Evolutionary conservation across 129 eudicot species (phyloP).

Genomic region (Arctium minus): DNA sequence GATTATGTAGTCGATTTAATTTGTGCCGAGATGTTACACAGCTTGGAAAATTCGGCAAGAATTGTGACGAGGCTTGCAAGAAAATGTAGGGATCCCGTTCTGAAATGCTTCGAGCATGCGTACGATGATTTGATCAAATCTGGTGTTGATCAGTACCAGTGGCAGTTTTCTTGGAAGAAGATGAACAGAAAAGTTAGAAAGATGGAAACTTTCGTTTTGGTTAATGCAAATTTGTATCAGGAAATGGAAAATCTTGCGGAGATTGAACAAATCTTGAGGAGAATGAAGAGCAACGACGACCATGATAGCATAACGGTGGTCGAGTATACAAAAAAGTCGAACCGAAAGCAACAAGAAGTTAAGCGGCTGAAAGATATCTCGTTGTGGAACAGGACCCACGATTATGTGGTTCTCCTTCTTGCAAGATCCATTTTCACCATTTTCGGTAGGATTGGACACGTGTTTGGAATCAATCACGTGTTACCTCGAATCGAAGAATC

Average conservation of each 20-base stretch:
- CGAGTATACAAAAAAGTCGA: constrained; percentile 46
- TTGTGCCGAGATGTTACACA: constrained; percentile 62
- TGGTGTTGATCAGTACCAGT: constrained; percentile 56
- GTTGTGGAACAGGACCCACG: constrained; percentile 68
- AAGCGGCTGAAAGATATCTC: constrained; percentile 60
- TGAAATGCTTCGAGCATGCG: constrained; percentile 56
- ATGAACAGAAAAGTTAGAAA: constrained; percentile 66
- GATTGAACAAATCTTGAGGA: constrained; percentile 69
- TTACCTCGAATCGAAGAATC: constrained; percentile 41
- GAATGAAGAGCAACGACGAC: constrained; percentile 52
- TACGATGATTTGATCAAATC: constrained; percentile 44
- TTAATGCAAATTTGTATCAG: constrained; percentile 59
- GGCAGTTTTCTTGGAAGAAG: constrained; percentile 66
- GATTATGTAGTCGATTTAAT: constrained; percentile 52
- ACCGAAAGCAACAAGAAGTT: constrained; percentile 60
- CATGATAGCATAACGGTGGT: constrained; percentile 37
- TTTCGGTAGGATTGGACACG: constrained; percentile 57
- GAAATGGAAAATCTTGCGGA: constrained; percentile 73
- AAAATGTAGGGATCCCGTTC: constrained; percentile 56
- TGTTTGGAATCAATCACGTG: constrained; percentile 51
- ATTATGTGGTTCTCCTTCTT: constrained; percentile 54
- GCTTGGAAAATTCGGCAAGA: constrained; percentile 42
- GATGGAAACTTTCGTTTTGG: constrained; percentile 56
- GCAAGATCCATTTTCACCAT: constrained; percentile 66
- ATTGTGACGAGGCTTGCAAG: constrained; percentile 58